Evolutionary conservation across 371 early-diverging fungal species (phyloP).

Genomic region (Entomophthora muscae): DNA sequence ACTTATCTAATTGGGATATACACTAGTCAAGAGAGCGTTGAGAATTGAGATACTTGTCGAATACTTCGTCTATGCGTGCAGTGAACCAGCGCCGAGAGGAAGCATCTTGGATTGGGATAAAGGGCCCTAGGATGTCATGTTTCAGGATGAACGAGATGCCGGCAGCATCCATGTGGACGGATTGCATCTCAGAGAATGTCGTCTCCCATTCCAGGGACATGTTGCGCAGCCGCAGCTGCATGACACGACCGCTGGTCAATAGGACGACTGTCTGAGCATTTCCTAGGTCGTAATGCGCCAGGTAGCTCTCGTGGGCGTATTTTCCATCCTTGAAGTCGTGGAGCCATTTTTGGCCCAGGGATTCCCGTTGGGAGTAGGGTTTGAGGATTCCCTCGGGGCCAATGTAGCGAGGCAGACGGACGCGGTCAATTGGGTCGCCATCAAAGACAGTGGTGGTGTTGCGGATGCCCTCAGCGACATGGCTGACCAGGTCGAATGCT

Average conservation of each 20-base stretch:
- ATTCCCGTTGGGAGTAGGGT: conserved; percentile 62
- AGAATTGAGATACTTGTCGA: not conserved
- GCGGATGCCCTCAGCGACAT: conserved; percentile 77
- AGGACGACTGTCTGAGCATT: conserved; percentile 2
- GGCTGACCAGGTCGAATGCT: conserved; percentile 78
- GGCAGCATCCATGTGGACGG: not conserved
- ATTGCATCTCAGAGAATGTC: conserved; percentile 1
- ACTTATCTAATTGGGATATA: no score
- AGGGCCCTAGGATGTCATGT: not conserved
- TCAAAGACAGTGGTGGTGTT: conserved; percentile 91
- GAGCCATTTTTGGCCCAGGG: conserved; percentile 80
- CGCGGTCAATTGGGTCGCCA: conserved; percentile 31
- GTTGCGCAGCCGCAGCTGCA: not conserved
- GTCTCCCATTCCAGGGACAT: conserved; percentile 8
- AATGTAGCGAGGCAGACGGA: conserved; percentile 74
- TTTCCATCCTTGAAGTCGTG: conserved; percentile 63
- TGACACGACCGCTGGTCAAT: not conserved
- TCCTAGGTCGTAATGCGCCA: conserved; percentile 37
- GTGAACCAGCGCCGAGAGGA: not conserved
- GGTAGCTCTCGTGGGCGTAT: conserved; percentile 68
- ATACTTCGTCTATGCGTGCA: conserved; percentile 2
- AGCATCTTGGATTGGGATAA: conserved; percentile 1
- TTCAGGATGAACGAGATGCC: conserved; percentile 1
- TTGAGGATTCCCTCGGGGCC: conserved; percentile 61
- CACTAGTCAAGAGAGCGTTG: not conserved